Percentiles rank a stretch among this genome's conserved stretches.
Evolutionary conservation across 495 filamentous ascomycete species (phyloP).

Genomic region (Talaromyces trachyspermus): DNA sequence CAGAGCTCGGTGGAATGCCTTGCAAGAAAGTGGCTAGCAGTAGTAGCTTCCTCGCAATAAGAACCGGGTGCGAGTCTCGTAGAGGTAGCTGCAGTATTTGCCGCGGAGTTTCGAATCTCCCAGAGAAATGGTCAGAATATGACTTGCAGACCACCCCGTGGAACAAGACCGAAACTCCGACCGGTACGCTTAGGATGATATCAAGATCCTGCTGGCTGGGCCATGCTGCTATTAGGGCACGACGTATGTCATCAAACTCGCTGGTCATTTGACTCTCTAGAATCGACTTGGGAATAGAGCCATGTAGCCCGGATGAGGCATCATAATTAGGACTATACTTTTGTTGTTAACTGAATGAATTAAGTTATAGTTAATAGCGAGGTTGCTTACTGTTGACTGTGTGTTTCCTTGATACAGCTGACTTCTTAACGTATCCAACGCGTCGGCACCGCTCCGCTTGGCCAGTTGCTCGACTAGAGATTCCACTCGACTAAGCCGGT

Average conservation of each 20-base stretch:
- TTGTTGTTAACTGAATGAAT: not conserved
- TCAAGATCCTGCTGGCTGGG: constrained; percentile 29
- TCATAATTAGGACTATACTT: not conserved
- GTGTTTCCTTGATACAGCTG: not conserved
- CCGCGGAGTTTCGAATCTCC: constrained; percentile 13
- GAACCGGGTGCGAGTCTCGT: constrained; percentile 32
- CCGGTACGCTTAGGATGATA: constrained; percentile 21
- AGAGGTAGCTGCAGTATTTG: constrained; percentile 29
- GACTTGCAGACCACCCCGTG: constrained; percentile 19
- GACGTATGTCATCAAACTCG: constrained; percentile 17
- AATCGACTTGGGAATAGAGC: not conserved
- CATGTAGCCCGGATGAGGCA: not conserved
- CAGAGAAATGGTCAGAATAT: constrained; percentile 12
- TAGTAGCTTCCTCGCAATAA: constrained; percentile 40
- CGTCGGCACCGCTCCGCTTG: not conserved
- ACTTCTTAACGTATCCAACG: not conserved
- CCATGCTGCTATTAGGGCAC: constrained; percentile 28
- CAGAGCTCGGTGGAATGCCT: constrained; percentile 19
- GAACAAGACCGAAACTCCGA: constrained; percentile 18
- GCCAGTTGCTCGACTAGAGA: constrained; percentile 20
- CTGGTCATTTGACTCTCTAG: constrained; percentile 6
- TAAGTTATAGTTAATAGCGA: not conserved
- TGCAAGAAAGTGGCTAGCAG: constrained; percentile 36
- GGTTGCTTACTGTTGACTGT: not conserved
- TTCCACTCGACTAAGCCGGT: constrained; percentile 23